These are phyloP conservation scores for Pseudopithomyces maydicus DNA, from an alignment of 2,329 filamentous ascomycete species.

Conservation along the genomic window DNA sequence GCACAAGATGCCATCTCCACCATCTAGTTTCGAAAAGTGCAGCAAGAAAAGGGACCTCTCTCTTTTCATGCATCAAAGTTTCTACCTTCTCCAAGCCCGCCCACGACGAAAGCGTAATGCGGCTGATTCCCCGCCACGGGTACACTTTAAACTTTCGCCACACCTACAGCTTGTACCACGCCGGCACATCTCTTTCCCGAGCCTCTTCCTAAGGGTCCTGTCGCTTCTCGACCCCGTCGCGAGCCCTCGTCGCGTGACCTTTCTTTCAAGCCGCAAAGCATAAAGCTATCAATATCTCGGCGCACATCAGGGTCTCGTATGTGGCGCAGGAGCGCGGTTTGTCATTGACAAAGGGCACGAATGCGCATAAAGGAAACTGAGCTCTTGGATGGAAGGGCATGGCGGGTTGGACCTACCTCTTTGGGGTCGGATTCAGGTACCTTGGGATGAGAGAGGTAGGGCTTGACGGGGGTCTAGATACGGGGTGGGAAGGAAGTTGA, in stretches of 20 bases:
- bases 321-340: neutral
- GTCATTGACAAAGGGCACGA: neutral
- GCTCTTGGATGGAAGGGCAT: neutral
- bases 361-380: neutral
- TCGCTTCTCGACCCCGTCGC: neutral
- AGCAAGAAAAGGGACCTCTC: too few species aligned
- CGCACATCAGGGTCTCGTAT: neutral
- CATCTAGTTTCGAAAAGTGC: too few species aligned
- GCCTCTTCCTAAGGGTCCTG: neutral
- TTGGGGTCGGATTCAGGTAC: neutral
- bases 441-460: neutral
- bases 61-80: too few species aligned
- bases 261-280: constrained; percentile 1
- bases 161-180: neutral
- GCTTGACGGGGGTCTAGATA: neutral
- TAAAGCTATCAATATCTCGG: neutral
- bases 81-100: too few species aligned
- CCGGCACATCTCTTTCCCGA: neutral
- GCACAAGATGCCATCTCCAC: too few species aligned
- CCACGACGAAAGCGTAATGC: too few species aligned
- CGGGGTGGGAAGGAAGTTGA: neutral
- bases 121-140: too few species aligned
- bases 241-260: neutral
- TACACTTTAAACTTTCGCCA: neutral
- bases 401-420: neutral